These are phyloP conservation scores for Debaryomycetaceae sp. DNA, from an alignment of 1,139 yeast species.

Conservation along the genomic window DNA sequence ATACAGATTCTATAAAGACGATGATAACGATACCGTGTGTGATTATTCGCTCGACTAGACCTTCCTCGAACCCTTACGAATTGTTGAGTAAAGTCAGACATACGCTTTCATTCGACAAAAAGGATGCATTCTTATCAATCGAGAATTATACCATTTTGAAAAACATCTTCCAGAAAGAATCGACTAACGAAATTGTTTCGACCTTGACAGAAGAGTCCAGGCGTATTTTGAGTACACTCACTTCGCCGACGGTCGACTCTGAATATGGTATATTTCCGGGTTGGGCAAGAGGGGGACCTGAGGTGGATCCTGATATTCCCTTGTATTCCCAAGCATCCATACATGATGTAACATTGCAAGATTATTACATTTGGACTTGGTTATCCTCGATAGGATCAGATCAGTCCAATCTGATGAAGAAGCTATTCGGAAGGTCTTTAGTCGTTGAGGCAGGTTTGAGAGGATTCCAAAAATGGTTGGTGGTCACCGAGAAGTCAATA, in stretches of 20 bases:
- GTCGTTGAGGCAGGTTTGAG: conserved; percentile 69
- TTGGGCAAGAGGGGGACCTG: conserved; percentile 31
- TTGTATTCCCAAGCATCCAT: conserved; percentile 49
- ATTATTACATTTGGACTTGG: conserved; percentile 92
- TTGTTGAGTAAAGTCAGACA: conserved; percentile 55
- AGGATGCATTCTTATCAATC: conserved; percentile 65
- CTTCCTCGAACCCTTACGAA: conserved; percentile 49
- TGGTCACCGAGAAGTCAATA: conserved; percentile 66
- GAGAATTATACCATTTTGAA: conserved; percentile 78
- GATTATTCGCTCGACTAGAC: conserved; percentile 58
- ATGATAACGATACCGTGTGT: conserved; percentile 55
- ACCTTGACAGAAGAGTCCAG: conserved; percentile 74
- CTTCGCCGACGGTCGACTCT: conserved; percentile 40
- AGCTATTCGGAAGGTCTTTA: conserved; percentile 73
- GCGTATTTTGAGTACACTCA: conserved; percentile 59
- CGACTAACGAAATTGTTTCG: conserved; percentile 54
- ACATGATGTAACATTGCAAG: conserved; percentile 70
- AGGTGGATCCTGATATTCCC: conserved; percentile 30
- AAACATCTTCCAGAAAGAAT: conserved; percentile 61
- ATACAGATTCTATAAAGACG: conserved; percentile 33
- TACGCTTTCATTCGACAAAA: conserved; percentile 65
- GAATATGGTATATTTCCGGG: conserved; percentile 40
- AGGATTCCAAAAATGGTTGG: conserved; percentile 82
- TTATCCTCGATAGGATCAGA: conserved; percentile 73
- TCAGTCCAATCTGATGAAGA: conserved; percentile 62